Percentiles rank a stretch among this genome's conserved stretches.
Evolutionary conservation across 768 basidiomycete species (phyloP).

Genomic region (Amyloporia xantha): DNA sequence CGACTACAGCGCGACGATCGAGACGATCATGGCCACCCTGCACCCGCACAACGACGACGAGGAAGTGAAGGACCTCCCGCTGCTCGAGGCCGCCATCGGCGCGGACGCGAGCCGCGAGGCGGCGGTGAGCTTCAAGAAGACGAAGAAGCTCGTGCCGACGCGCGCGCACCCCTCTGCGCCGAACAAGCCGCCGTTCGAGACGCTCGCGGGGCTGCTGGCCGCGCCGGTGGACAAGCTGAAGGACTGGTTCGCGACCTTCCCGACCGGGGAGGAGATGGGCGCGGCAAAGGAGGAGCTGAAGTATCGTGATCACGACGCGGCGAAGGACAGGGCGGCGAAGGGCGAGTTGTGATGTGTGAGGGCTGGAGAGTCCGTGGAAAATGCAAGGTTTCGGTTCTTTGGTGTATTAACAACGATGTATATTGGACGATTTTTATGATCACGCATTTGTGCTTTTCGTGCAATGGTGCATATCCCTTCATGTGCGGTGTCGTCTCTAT

Average conservation of each 20-base stretch:
- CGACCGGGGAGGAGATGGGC: constrained; percentile 46
- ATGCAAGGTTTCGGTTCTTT: not conserved
- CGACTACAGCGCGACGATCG: constrained; percentile 38
- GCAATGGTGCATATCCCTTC: too few relatives aligned
- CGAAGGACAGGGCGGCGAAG: not conserved
- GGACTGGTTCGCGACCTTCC: constrained; percentile 50
- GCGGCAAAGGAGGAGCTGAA: constrained; percentile 28
- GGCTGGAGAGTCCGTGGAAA: not conserved
- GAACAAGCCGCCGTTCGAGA: constrained; percentile 56
- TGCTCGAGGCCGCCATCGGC: constrained; percentile 43
- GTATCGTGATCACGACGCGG: constrained; percentile 23
- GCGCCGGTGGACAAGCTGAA: constrained; percentile 55
- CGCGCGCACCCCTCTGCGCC: constrained; percentile 47
- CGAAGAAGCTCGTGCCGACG: constrained; percentile 60
- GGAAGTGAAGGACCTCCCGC: constrained; percentile 50
- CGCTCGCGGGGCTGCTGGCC: constrained; percentile 44
- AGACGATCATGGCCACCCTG: constrained; percentile 40
- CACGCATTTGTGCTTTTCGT: too few relatives aligned
- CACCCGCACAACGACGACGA: constrained; percentile 51
- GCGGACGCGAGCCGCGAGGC: constrained; percentile 37
- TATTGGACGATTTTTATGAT: too few relatives aligned
- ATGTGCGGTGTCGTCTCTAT: too few relatives aligned
- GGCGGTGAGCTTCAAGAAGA: constrained; percentile 41
- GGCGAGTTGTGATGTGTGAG: not conserved
- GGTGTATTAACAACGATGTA: too few relatives aligned